These are phyloP conservation scores for Xanthoconium stramineum DNA, from an alignment of 768 basidiomycete genomes.

Conservation along the genomic window DNA sequence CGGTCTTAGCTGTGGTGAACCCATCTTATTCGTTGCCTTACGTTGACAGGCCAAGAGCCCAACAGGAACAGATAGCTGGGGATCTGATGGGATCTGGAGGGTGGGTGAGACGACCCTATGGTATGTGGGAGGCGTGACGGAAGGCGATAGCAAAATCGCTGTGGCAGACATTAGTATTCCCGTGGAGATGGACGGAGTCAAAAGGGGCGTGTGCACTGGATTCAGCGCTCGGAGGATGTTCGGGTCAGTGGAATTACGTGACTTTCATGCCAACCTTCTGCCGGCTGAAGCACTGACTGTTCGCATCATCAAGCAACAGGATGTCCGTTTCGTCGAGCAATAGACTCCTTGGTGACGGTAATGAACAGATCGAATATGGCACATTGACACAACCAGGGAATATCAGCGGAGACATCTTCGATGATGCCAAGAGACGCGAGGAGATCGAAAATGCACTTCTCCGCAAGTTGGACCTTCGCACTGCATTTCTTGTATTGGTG, in stretches of 20 bases:
- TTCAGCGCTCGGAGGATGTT: no score
- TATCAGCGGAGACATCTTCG: conserved; percentile 33
- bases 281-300: neutral
- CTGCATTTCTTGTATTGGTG: conserved; percentile 43
- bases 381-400: conserved; percentile 6
- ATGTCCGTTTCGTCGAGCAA: neutral
- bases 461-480: conserved; percentile 41
- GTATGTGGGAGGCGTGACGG: conserved; percentile 53
- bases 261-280: neutral
- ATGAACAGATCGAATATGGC: conserved; percentile 1
- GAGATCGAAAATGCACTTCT: conserved; percentile 41
- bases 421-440: conserved; percentile 35
- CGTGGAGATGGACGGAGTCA: neutral
- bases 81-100: conserved; percentile 51
- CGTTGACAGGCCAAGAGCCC: conserved; percentile 80
- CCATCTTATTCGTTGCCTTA: conserved; percentile 29
- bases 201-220: neutral
- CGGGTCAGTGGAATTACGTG: neutral
- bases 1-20: conserved; percentile 7
- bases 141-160: conserved; percentile 42
- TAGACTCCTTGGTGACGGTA: neutral
- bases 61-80: conserved; percentile 56
- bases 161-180: conserved; percentile 30
- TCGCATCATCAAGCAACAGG: neutral
- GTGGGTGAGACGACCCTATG: conserved; percentile 62